phyloP scores from a whole-genome alignment of 2,329 filamentous ascomycete genomes.

The Aspergillus sp. region DNA sequence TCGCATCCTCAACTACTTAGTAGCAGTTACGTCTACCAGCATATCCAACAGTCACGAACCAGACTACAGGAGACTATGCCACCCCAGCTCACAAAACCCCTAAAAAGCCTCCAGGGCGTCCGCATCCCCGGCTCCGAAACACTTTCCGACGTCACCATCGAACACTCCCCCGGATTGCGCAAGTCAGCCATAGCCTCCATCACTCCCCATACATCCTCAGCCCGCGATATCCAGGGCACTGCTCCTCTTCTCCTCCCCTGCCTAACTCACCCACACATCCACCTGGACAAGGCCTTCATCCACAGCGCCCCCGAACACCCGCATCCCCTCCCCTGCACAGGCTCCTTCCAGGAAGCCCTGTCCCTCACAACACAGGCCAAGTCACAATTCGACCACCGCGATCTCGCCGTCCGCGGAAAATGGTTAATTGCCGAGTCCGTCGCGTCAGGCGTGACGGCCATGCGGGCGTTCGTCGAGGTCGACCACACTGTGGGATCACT shows the following conservation, averaged over 20 bases:
- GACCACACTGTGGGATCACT: constrained; percentile 52
- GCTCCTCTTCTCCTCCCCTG: constrained; percentile 39
- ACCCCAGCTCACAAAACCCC: constrained; percentile 5
- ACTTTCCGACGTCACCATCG: constrained; percentile 25
- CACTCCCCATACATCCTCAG: constrained; percentile 7
- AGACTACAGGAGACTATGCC: constrained; percentile 5
- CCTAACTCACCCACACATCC: constrained; percentile 64
- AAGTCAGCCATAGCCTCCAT: constrained; percentile 20
- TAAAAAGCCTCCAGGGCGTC: constrained; percentile 17
- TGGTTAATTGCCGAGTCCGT: constrained; percentile 59
- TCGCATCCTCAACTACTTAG: too few species aligned
- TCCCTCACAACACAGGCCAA: constrained; percentile 52
- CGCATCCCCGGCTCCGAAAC: constrained; percentile 19
- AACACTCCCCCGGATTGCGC: constrained; percentile 4
- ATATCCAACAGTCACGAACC: not conserved
- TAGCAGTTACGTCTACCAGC: too few species aligned
- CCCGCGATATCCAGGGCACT: constrained; percentile 2
- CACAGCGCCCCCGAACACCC: constrained; percentile 39
- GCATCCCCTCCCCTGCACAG: constrained; percentile 49
- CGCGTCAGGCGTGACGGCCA: constrained; percentile 55
- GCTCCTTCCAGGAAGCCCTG: constrained; percentile 59
- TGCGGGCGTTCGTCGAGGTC: constrained; percentile 63
- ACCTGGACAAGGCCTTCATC: constrained; percentile 49
- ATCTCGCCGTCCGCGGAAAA: constrained; percentile 55
- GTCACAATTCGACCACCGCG: constrained; percentile 49